Evolutionary conservation across 2,329 filamentous ascomycete species (phyloP).

Genomic region (Aspergillus carbonarius): DNA sequence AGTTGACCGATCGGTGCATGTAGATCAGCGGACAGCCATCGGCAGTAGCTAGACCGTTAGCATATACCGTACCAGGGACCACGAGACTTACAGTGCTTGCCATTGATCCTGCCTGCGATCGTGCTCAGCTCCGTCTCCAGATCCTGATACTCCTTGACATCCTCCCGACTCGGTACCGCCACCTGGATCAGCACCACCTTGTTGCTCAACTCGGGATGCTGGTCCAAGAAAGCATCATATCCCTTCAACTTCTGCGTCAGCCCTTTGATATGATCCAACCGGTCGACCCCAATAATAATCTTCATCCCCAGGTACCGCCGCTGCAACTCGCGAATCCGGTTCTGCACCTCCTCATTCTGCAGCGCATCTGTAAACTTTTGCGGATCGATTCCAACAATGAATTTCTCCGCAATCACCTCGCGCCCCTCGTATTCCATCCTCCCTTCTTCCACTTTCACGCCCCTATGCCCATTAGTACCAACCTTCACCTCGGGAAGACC

Average conservation of each 20-base stretch:
- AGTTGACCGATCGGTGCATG: slow-evolving; percentile 88
- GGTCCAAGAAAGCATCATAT: slow-evolving; percentile 85
- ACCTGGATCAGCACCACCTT: slow-evolving; percentile 93
- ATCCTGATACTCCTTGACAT: slow-evolving; percentile 95
- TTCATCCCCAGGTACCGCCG: slow-evolving; percentile 87
- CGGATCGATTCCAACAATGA: slow-evolving; percentile 93
- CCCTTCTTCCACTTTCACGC: slow-evolving; percentile 62
- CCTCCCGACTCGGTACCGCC: slow-evolving; percentile 77
- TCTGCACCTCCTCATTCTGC: slow-evolving; percentile 71
- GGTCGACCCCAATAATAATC: slow-evolving; percentile 88
- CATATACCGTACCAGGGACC: not conserved
- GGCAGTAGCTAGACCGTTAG: slow-evolving; percentile 62
- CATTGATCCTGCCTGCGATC: slow-evolving; percentile 89
- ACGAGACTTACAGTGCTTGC: slow-evolving; percentile 68
- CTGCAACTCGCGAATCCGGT: slow-evolving; percentile 74
- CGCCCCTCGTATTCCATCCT: slow-evolving; percentile 83
- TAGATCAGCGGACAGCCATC: slow-evolving; percentile 97
- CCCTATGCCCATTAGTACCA: slow-evolving; percentile 22
- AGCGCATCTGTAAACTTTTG: slow-evolving; percentile 87
- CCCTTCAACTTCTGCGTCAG: slow-evolving; percentile 92
- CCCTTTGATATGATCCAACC: slow-evolving; percentile 95
- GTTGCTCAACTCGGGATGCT: slow-evolving; percentile 90
- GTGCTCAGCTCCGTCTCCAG: slow-evolving; percentile 87
- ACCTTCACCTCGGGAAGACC: not conserved
- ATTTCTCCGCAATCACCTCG: slow-evolving; percentile 80